Evolutionary conservation across 2,329 filamentous ascomycete genomes (phyloP).

Genomic region (Phialophora expanda): DNA sequence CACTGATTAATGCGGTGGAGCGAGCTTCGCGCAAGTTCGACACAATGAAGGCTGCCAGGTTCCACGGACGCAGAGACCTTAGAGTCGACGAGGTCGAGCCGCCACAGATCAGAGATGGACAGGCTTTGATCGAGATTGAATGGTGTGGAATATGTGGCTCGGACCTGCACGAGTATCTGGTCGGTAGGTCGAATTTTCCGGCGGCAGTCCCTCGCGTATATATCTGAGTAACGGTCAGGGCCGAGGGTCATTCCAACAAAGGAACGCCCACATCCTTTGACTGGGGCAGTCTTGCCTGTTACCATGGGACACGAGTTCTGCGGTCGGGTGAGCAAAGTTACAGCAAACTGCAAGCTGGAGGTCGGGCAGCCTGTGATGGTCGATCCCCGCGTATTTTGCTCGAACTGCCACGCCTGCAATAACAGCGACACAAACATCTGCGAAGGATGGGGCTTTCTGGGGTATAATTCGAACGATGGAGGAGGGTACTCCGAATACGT

Average conservation of each 20-base stretch:
- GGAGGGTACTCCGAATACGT: slow-evolving; percentile 57
- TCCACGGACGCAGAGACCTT: slow-evolving; percentile 52
- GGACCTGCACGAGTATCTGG: slow-evolving; percentile 53
- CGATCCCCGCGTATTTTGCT: slow-evolving; percentile 61
- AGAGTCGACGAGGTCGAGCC: slow-evolving; percentile 50
- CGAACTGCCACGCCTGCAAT: slow-evolving; percentile 57
- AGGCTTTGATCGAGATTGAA: slow-evolving; percentile 46
- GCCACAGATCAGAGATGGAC: slow-evolving; percentile 47
- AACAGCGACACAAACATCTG: slow-evolving; percentile 59
- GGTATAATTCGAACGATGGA: slow-evolving; percentile 55
- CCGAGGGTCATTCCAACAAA: slow-evolving; percentile 49
- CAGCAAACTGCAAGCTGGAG: slow-evolving; percentile 50
- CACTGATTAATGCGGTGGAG: not conserved
- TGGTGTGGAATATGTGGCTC: slow-evolving; percentile 42
- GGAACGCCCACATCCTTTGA: slow-evolving; percentile 58
- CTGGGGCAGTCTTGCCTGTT: slow-evolving; percentile 55
- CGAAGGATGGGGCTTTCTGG: slow-evolving; percentile 58
- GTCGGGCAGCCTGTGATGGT: slow-evolving; percentile 56
- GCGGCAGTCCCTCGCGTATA: not conserved
- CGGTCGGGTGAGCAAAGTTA: slow-evolving; percentile 57
- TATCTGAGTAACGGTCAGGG: slow-evolving; percentile 16
- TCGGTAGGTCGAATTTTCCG: slow-evolving; percentile 48
- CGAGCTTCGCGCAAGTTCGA: not conserved
- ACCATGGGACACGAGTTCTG: slow-evolving; percentile 61
- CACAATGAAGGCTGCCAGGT: slow-evolving; percentile 52